A percentile compares a stretch with the other conserved stretches of the same genome.
These are phyloP conservation scores for Clarireedia sp. DNA, from an alignment of 2,329 filamentous ascomycete genomes.

Conservation along the genomic window DNA sequence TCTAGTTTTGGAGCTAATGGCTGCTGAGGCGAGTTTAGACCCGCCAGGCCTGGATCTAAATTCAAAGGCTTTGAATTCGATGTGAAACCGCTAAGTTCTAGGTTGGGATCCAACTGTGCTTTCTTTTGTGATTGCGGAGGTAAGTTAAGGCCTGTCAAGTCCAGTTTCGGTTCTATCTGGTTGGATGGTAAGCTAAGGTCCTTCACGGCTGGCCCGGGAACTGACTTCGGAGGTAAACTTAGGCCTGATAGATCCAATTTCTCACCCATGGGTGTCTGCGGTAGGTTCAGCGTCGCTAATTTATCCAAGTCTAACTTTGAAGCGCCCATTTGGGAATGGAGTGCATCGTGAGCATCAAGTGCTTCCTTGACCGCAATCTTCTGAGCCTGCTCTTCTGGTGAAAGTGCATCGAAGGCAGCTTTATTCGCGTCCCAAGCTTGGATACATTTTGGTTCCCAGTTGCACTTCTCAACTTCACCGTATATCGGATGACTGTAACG, in stretches of 20 bases:
- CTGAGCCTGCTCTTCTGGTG: constrained; percentile 51
- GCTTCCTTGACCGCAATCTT: constrained; percentile 23
- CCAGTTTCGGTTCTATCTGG: not conserved
- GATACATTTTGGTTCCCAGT: constrained; percentile 60
- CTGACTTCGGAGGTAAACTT: not conserved
- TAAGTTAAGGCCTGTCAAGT: not conserved
- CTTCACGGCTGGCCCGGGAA: not conserved
- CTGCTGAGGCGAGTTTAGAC: not conserved
- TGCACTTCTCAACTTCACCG: constrained; percentile 63
- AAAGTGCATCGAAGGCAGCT: constrained; percentile 49
- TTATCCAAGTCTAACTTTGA: not conserved
- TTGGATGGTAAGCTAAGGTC: not conserved
- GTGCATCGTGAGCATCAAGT: constrained; percentile 10
- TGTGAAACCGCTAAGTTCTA: not conserved
- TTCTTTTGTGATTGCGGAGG: not conserved
- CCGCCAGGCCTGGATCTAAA: not conserved
- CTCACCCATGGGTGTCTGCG: not conserved
- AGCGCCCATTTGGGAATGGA: constrained; percentile 7
- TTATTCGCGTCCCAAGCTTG: constrained; percentile 57
- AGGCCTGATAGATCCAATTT: not conserved
- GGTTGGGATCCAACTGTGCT: not conserved
- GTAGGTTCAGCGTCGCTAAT: not conserved
- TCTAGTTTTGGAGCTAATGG: not conserved
- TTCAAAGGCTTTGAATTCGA: not conserved
- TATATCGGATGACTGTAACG: constrained; percentile 61